These are phyloP conservation scores for Byssochlamys sp. DNA, from an alignment of 2,329 filamentous ascomycete species.

Conservation along the genomic window DNA sequence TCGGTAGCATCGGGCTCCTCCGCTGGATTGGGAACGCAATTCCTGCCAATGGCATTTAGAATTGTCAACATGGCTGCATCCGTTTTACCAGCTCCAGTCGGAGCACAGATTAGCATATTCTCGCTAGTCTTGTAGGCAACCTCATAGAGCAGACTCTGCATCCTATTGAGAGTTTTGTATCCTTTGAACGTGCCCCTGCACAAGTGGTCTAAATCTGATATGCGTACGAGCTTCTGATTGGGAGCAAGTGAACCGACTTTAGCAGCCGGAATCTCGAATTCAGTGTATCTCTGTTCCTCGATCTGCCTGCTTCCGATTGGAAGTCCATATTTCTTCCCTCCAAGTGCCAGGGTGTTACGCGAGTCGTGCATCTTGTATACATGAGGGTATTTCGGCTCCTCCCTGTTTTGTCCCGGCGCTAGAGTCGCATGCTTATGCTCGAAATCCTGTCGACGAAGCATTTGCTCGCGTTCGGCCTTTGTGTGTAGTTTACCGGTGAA, in stretches of 20 bases:
- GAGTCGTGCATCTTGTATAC: conserved; percentile 78
- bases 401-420: conserved; percentile 58
- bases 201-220: conserved; percentile 75
- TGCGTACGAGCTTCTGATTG: conserved; percentile 66
- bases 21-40: conserved; percentile 67
- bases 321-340: conserved; percentile 73
- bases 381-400: conserved; percentile 76
- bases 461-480: conserved; percentile 67
- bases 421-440: conserved; percentile 73
- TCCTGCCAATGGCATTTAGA: conserved; percentile 78
- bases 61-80: conserved; percentile 96
- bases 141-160: conserved; percentile 94
- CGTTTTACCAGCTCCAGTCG: conserved; percentile 96
- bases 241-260: conserved; percentile 64
- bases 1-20: conserved; percentile 64
- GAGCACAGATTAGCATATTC: conserved; percentile 97
- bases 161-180: conserved; percentile 86
- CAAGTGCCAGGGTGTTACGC: conserved; percentile 71
- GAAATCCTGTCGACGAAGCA: conserved; percentile 63
- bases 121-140: conserved; percentile 92
- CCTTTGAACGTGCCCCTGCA: conserved; percentile 87
- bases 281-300: conserved; percentile 73
- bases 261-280: conserved; percentile 75
- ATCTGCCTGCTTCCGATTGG: conserved; percentile 63
- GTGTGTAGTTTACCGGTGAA: conserved; percentile 56